Percentiles rank a stretch among this genome's conserved stretches.
These are phyloP conservation scores for Leccinum boreale DNA, from an alignment of 768 basidiomycete genomes.

Conservation along the genomic window DNA sequence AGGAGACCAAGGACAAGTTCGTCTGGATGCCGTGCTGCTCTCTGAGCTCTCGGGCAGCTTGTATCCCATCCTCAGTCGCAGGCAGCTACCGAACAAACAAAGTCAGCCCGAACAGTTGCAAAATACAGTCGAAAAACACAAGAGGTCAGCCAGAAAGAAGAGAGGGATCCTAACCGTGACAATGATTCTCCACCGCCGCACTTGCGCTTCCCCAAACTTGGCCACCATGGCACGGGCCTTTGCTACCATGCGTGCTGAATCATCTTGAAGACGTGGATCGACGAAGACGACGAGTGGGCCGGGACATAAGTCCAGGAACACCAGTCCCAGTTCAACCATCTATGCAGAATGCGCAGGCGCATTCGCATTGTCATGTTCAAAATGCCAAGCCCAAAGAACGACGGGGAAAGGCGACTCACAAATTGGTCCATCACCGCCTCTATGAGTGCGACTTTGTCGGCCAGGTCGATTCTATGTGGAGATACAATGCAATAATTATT, in stretches of 20 bases:
- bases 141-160: background rate
- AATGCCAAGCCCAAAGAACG: background rate
- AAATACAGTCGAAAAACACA: background rate
- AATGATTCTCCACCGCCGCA: constrained; percentile 40
- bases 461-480: constrained; percentile 9
- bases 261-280: constrained; percentile 43
- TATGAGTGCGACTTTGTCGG: constrained; percentile 17
- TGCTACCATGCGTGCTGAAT: constrained; percentile 38
- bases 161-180: constrained; percentile 35
- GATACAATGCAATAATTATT: background rate
- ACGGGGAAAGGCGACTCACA: constrained; percentile 22
- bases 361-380: background rate
- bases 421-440: constrained; percentile 27
- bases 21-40: constrained; percentile 40
- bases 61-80: constrained; percentile 52
- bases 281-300: constrained; percentile 52
- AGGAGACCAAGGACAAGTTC: constrained; percentile 51
- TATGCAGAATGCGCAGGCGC: constrained; percentile 18
- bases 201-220: constrained; percentile 40
- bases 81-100: constrained; percentile 41
- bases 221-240: constrained; percentile 40
- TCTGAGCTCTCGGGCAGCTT: constrained; percentile 42
- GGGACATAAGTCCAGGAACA: constrained; percentile 40
- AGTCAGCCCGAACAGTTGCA: background rate
- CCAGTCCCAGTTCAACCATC: constrained; percentile 50